These are phyloP conservation scores for Epichloe gansuensis DNA, from an alignment of 2,329 filamentous ascomycete species.

Conservation along the genomic window DNA sequence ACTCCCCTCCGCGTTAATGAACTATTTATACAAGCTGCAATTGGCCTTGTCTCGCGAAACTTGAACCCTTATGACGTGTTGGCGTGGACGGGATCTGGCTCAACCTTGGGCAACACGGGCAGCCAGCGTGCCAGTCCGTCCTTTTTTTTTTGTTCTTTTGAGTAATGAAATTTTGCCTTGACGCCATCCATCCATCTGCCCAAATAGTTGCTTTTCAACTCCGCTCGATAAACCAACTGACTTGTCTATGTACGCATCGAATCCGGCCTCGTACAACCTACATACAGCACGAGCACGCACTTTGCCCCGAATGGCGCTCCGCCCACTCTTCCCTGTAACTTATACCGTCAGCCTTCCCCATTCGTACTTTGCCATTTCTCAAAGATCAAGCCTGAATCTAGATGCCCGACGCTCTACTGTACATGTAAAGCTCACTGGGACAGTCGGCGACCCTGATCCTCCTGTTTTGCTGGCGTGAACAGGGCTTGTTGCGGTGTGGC, in stretches of 20 bases:
- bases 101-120: background rate
- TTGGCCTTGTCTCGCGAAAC: background rate
- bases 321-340: background rate
- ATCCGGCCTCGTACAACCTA: background rate
- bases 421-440: background rate
- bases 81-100: background rate
- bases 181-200: background rate
- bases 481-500: constrained; percentile 1
- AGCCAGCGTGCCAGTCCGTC: background rate
- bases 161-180: background rate
- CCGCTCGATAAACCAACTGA: background rate
- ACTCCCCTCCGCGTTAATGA: background rate
- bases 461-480: background rate
- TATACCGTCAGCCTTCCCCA: background rate
- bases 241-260: background rate
- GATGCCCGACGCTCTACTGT: background rate
- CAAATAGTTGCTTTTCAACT: background rate
- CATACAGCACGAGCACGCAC: background rate
- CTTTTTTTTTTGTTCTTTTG: no score
- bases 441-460: background rate
- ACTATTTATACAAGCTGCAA: background rate
- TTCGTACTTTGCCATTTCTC: background rate
- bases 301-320: background rate
- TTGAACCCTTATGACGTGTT: background rate
- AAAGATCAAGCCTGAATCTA: background rate